Conservation (phyloP, 495 filamentous ascomycete genomes). For the Lepidopterella palustris region DNA sequence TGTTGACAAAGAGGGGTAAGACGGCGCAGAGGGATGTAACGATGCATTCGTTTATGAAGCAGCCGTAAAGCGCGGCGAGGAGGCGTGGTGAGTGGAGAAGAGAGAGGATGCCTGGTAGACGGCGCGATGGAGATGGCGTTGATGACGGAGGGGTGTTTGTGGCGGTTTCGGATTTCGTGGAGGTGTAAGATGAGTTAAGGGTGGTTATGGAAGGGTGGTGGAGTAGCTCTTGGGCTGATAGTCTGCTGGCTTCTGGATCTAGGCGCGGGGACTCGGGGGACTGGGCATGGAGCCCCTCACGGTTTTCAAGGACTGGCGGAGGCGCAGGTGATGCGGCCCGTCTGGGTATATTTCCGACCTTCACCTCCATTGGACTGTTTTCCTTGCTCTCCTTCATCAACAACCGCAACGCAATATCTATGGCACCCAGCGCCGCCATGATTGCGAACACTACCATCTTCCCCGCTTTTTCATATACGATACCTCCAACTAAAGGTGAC, state of each 20-base stretch:
- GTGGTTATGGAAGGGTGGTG: not conserved
- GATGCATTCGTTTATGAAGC: constrained; percentile 40
- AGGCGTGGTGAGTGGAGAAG: constrained; percentile 36
- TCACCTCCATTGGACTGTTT: constrained; percentile 50
- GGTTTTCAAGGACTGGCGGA: not conserved
- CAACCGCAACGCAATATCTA: constrained; percentile 66
- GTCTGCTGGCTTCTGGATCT: not conserved
- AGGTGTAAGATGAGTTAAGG: not conserved
- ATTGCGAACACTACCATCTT: constrained; percentile 70
- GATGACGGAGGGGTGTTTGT: not conserved
- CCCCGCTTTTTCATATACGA: constrained; percentile 62
- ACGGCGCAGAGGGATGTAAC: constrained; percentile 45
- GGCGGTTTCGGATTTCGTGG: constrained; percentile 13
- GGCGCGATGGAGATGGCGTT: not conserved
- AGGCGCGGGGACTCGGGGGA: not conserved
- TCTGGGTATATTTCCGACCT: too few species aligned
- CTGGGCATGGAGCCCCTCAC: not conserved
- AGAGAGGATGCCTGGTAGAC: constrained; percentile 31
- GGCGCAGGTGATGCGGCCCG: constrained; percentile 38
- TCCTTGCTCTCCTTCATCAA: constrained; percentile 66
- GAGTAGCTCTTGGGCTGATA: not conserved
- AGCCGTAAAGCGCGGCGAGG: constrained; percentile 42
- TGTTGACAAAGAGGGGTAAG: constrained; percentile 59
- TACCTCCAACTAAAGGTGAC: constrained; percentile 68
- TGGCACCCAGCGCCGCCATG: constrained; percentile 56